Evolutionary conservation across 2,329 filamentous ascomycete species (phyloP).

Genomic region (Aspergillus sp.): DNA sequence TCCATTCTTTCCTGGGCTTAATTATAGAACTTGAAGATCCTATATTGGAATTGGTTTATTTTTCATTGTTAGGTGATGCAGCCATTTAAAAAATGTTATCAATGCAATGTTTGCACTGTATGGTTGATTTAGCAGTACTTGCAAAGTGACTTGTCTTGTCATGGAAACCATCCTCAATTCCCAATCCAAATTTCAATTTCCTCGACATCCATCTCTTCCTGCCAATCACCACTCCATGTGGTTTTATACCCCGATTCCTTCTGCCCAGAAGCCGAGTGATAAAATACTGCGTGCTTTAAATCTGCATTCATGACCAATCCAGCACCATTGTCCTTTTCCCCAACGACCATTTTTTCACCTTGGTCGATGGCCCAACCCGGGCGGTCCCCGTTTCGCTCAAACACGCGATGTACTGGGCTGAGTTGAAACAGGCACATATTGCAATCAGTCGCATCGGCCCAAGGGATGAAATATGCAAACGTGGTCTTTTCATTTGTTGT

Average conservation of each 20-base stretch:
- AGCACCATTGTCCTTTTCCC: not conserved
- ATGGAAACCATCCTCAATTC: no score
- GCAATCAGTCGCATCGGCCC: not conserved
- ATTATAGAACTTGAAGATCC: no score
- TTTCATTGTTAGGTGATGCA: no score
- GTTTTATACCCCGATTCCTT: not conserved
- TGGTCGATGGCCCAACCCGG: not conserved
- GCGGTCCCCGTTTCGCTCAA: not conserved
- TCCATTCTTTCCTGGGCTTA: no score
- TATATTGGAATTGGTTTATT: no score
- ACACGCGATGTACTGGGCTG: not conserved
- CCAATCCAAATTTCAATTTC: not conserved
- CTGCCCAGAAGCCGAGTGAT: not conserved
- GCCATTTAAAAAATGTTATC: no score
- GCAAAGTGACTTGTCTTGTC: no score
- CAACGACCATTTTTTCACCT: not conserved
- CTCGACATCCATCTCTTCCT: not conserved
- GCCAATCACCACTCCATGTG: not conserved
- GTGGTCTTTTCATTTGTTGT: not conserved
- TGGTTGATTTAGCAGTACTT: no score
- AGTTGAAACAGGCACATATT: not conserved
- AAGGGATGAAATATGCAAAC: not conserved
- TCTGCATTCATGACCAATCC: not conserved
- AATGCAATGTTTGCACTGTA: no score
- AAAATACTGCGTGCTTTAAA: not conserved